A percentile compares a stretch with the other conserved stretches of the same genome.
phyloP scores from a whole-genome alignment of 495 filamentous ascomycete species.

The Podospora didyma region DNA sequence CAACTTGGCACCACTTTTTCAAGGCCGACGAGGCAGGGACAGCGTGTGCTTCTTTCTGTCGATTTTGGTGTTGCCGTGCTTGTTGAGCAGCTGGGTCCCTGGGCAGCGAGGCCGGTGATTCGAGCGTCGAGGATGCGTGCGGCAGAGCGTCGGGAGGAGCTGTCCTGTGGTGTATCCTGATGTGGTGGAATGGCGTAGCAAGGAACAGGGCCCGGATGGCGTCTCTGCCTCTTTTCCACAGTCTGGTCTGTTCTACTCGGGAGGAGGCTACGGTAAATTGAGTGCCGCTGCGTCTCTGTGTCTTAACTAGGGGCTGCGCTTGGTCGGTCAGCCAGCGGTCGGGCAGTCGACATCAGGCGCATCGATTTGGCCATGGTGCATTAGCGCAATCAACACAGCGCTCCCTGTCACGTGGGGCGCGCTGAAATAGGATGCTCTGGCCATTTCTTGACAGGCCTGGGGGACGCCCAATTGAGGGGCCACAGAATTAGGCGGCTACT shows the following conservation, averaged over 20 bases:
- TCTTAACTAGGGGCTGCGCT: background rate
- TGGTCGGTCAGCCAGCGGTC: conserved; percentile 9
- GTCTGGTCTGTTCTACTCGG: background rate
- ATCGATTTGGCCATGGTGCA: conserved; percentile 14
- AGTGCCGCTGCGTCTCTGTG: conserved; percentile 1
- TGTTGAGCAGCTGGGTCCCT: no score
- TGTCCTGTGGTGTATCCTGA: background rate
- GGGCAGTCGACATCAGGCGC: conserved; percentile 24
- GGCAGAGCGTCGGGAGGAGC: background rate
- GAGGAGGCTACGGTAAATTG: conserved; percentile 16
- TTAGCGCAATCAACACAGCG: conserved; percentile 22
- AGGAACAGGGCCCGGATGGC: conserved; percentile 1
- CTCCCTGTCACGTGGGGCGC: conserved; percentile 22
- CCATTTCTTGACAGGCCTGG: background rate
- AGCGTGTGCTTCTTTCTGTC: background rate
- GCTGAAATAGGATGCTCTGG: conserved; percentile 7
- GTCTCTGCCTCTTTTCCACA: background rate
- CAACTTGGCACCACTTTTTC: background rate
- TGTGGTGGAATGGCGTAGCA: conserved; percentile 1
- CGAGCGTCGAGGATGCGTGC: background rate
- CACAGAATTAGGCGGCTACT: background rate
- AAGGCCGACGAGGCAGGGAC: background rate
- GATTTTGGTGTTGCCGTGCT: background rate
- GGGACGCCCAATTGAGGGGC: conserved; percentile 1
- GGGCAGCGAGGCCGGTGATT: background rate